Percentiles rank a stretch among this genome's conserved stretches.
Evolutionary conservation across 371 early-diverging fungal species (phyloP).

Genomic region (Gilbertella persicaria): DNA sequence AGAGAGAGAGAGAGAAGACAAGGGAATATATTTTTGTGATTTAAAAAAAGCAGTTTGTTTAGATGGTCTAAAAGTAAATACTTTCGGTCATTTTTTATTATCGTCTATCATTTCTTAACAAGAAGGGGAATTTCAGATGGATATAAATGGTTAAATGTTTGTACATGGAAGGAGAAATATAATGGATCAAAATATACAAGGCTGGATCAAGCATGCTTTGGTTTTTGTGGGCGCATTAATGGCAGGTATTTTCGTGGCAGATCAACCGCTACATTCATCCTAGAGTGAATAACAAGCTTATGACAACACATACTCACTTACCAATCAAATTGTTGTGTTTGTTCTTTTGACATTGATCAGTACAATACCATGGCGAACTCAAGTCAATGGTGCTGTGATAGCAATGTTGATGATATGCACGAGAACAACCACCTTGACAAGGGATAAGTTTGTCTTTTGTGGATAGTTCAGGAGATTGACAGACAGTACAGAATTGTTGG

Average conservation of each 20-base stretch:
- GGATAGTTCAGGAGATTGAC: conserved; percentile 25
- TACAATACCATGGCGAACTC: conserved; percentile 67
- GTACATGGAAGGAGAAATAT: background rate
- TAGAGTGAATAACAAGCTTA: background rate
- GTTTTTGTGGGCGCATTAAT: conserved; percentile 24
- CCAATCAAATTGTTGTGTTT: conserved; percentile 48
- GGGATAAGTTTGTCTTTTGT: conserved; percentile 22
- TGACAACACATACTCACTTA: no score
- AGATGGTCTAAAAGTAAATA: conserved; percentile 11
- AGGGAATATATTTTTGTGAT: background rate
- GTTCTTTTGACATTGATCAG: conserved; percentile 60
- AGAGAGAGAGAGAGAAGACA: background rate
- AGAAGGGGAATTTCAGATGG: background rate
- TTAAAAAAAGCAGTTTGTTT: conserved; percentile 4
- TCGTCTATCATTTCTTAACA: background rate
- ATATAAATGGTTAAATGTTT: background rate
- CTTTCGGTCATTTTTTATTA: background rate
- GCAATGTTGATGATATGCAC: conserved; percentile 33
- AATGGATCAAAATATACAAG: background rate
- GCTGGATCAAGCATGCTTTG: background rate
- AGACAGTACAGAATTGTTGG: conserved; percentile 36
- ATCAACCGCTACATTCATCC: conserved; percentile 34
- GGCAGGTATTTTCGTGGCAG: conserved; percentile 57
- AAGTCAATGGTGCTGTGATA: conserved; percentile 48
- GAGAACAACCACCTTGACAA: conserved; percentile 41